phyloP scores from a whole-genome alignment of 352 stramenopile genomes.

The Phytopythium vexans region DNA sequence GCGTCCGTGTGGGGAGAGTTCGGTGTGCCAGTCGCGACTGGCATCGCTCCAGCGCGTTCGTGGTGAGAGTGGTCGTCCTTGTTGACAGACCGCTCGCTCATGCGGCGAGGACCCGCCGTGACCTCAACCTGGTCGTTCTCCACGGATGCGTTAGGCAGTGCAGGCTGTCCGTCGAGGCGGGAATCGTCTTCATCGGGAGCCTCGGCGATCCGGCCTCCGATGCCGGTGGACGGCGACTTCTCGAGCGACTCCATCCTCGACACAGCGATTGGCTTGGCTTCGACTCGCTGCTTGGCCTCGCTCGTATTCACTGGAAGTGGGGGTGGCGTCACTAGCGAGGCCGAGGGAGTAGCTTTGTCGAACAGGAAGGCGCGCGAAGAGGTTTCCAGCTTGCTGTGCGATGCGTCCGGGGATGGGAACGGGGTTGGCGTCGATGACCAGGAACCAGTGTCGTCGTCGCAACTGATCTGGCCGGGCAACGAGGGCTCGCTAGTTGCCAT shows the following conservation, averaged over 20 bases:
- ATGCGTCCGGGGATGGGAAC: not conserved
- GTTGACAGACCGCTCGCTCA: not conserved
- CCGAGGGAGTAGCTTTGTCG: too few species aligned
- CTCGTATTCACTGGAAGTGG: not conserved
- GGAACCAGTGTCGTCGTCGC: slow-evolving; percentile 10
- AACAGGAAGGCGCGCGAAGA: not conserved
- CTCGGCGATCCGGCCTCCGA: not conserved
- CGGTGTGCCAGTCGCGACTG: too few species aligned
- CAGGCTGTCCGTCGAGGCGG: not conserved
- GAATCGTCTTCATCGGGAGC: not conserved
- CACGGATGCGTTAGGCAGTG: not conserved
- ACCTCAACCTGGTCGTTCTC: not conserved
- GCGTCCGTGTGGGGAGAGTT: not conserved
- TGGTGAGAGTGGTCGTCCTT: not conserved
- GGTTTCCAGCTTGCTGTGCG: not conserved
- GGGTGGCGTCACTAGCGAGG: not conserved
- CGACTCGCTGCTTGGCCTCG: too few species aligned
- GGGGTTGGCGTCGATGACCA: not conserved
- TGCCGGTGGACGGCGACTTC: not conserved
- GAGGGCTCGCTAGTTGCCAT: slow-evolving; percentile 16
- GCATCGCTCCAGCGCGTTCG: not conserved
- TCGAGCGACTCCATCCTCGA: slow-evolving; percentile 1
- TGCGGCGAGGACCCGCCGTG: not conserved
- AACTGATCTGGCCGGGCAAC: slow-evolving; percentile 18
- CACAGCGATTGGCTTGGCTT: too few species aligned